A percentile compares a stretch with the other conserved stretches of the same genome.
phyloP scores from a whole-genome alignment of 208 protist genomes.

The Wallacemonas rigidus region DNA sequence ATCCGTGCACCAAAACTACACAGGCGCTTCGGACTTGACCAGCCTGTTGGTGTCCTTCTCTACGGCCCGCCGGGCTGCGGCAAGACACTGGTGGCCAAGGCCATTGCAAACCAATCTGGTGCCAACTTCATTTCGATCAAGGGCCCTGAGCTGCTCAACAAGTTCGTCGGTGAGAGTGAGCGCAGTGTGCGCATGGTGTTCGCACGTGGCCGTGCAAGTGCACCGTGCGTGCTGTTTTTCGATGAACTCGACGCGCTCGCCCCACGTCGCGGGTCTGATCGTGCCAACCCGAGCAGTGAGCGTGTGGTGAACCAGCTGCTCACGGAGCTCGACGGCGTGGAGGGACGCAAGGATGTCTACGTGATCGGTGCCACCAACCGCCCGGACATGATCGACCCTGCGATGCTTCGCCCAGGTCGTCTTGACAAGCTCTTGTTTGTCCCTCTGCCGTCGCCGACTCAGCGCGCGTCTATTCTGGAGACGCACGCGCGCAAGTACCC shows the following conservation, averaged over 20 bases:
- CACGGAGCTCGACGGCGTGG: conserved; percentile 99
- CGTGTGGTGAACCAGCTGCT: conserved; percentile 99
- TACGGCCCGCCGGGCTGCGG: conserved; percentile 99
- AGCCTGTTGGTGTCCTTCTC: conserved; percentile 96
- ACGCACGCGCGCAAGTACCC: conserved; percentile 92
- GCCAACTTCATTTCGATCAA: conserved; percentile 99
- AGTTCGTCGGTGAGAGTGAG: conserved; percentile 99
- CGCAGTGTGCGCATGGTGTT: conserved; percentile 98
- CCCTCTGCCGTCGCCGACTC: conserved; percentile 87
- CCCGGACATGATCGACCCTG: conserved; percentile 98
- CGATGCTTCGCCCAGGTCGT: conserved; percentile 97
- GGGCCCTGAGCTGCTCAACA: conserved; percentile 98
- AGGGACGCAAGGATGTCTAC: conserved; percentile 94
- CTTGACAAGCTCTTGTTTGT: conserved; percentile 98
- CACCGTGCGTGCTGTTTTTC: conserved; percentile 99
- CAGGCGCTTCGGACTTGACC: conserved; percentile 85
- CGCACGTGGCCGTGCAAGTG: conserved; percentile 81
- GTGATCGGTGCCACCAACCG: conserved; percentile 99
- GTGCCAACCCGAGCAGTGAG: conserved; percentile 92
- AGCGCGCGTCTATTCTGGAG: conserved; percentile 89
- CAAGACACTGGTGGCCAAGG: conserved; percentile 96
- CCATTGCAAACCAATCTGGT: conserved; percentile 94
- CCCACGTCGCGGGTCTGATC: conserved; percentile 89
- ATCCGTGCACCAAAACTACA: conserved; percentile 93
- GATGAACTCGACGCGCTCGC: conserved; percentile 99